Base-by-base conservation (phyloP, 352 stramenopile species). In the Globisporangium parvum region DNA sequence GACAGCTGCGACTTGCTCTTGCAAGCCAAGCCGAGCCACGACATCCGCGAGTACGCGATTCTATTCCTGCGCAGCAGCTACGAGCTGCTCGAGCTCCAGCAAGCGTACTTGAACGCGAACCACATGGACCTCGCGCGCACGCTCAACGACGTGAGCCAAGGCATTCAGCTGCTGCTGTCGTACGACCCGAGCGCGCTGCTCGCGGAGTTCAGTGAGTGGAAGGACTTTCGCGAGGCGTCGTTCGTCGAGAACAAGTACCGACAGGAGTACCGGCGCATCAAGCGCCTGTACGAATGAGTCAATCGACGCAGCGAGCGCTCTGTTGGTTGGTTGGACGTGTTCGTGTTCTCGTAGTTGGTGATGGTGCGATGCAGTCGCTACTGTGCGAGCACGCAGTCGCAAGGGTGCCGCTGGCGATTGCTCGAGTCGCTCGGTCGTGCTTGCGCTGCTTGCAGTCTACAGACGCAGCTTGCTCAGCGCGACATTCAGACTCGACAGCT, bases 41-140 rank as follows among this genome's bases (percentile, higher is more conserved):
- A 81, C 53, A 77, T 91, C n/a, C 75, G 80, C 39, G 85, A 92
- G 71, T 85, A 94, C 62, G 85, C 88, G 51, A 86, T 90, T 46
- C 71, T 94, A 17, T 97, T 96, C 53, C 47, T 97, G 44, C 80
- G 82, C 31, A 94, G 82, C 55, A 93, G 76, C 57, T 82, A 86
- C 54, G 76, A 91, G 58, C 69, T 98, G 53, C 71, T 97, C 4
- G 79, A 95, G 69, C 71, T 97, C n/a, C 91, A 98, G 69, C 69
- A 73, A 18, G 59, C 62, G 46, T 84, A 88, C 40, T 59, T 96
- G 35, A 91, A 95, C 62, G 57, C 72, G 20, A 85, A 96, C 62
- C 91, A 98, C 62, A 92, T 96, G 51, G 88, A 97, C 62, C 67
- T 98, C 17, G 93, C 87, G 39, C 71, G 85, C 47, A 97, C 91